Evolutionary conservation across 768 basidiomycete genomes (phyloP), one percentile per base, ranked within the genome.

Genomic region (Coprinellus micaceus): DNA sequence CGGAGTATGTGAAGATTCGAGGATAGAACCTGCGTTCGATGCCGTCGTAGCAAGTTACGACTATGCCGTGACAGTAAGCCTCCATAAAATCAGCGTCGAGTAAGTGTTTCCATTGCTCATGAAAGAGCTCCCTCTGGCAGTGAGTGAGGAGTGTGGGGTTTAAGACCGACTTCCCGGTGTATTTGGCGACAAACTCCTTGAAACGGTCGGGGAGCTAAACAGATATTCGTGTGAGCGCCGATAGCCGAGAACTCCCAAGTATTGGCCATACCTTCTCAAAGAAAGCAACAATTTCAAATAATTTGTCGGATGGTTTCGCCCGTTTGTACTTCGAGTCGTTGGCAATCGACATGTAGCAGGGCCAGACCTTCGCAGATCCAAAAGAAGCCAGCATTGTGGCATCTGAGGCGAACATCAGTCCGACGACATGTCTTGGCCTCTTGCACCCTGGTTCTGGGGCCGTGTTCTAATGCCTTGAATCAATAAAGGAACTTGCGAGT

Each of bases 381-480:
- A 58, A 60, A 15, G 44, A 53, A 1, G 61, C 52, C 47, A 25
- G 60, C 10, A 59, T 58, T 3, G 57, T 69, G 40, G 24, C 15
- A 37, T 65, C 61, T n/a, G 64, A 66, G 56, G 58, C 60, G 56
- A 71, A 52, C 65, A 70, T 67, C 2, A 70, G 24, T 2, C 57
- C 64, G 0, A 63, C 64, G 7, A 72, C 12, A 40, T 61, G 30
- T 39, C 37, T 28, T 4, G 36, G 37, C 7, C 33, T n/a, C 4
- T 41, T 52, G 51, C 37, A 39, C 1, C 63, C 52, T 3, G 60
- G 60, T 1, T 74, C 66, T 10, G 61, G 43, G 1, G 64, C 9
- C 60, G 25, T 22, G 2, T 33, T 17, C 30, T 51, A 19, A 15
- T 10, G 40, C n/a, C n/a, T 15, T 5, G 4, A 4, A 26, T 4